Percentiles rank a stretch among this genome's conserved stretches.
Conservation (phyloP, 225 moss, liverwort and hornwort species). For the Takakia lepidozioides region DNA sequence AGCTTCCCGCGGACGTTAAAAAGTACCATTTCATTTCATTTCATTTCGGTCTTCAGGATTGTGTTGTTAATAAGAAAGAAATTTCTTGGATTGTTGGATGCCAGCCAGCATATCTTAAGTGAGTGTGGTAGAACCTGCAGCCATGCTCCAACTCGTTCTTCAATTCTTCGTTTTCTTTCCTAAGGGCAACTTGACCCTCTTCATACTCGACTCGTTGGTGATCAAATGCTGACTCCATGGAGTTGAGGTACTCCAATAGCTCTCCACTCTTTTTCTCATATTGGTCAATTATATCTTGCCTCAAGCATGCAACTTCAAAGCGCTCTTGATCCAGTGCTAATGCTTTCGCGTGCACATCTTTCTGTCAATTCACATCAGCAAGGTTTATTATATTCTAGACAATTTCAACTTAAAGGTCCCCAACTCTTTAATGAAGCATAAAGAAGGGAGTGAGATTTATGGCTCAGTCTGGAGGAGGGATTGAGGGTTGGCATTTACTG, state of each 20-base stretch:
- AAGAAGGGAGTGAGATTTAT: too few species aligned
- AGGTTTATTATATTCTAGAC: not conserved
- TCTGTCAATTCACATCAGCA: constrained; percentile 7
- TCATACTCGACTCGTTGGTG: constrained; percentile 41
- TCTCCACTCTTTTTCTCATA: constrained; percentile 64
- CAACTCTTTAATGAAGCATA: too few species aligned
- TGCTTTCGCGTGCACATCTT: constrained; percentile 20
- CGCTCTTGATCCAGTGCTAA: constrained; percentile 44
- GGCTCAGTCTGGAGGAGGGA: too few species aligned
- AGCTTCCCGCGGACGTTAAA: too few species aligned
- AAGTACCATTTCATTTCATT: too few species aligned
- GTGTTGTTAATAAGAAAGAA: too few species aligned
- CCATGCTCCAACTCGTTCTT: constrained; percentile 29
- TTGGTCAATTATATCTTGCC: constrained; percentile 61
- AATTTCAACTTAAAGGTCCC: not conserved
- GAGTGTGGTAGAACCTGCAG: too few species aligned
- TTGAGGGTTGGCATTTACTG: too few species aligned
- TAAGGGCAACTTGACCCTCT: constrained; percentile 41
- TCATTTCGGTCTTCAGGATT: too few species aligned
- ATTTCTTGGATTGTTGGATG: too few species aligned
- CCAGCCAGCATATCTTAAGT: too few species aligned
- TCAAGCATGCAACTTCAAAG: constrained; percentile 58
- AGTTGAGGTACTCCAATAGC: constrained; percentile 49
- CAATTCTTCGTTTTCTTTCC: constrained; percentile 40
- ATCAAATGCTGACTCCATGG: constrained; percentile 54